Evolutionary conservation across 2,329 filamentous ascomycete species (phyloP).

Genomic region (Curvularia eragrostidis): DNA sequence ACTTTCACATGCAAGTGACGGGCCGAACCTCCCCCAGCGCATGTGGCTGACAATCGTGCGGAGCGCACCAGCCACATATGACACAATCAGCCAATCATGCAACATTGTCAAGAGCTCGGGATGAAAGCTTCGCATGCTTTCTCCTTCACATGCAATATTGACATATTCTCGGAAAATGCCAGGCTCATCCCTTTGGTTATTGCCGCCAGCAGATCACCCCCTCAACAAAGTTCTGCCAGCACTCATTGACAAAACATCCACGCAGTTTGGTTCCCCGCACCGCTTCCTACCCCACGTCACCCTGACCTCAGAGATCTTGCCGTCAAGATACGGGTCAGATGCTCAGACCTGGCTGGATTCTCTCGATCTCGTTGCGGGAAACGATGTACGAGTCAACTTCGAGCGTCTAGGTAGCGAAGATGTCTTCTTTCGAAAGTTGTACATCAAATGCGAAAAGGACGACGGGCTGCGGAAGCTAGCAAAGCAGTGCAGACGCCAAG

Average conservation of each 20-base stretch:
- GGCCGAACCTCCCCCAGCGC: slow-evolving; percentile 14
- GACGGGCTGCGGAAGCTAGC: slow-evolving; percentile 39
- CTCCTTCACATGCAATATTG: not conserved
- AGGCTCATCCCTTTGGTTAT: slow-evolving; percentile 54
- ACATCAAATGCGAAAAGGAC: slow-evolving; percentile 45
- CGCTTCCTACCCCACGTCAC: slow-evolving; percentile 54
- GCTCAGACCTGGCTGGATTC: slow-evolving; percentile 49
- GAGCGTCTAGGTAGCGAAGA: slow-evolving; percentile 43
- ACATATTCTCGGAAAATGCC: slow-evolving; percentile 37
- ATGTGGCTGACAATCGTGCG: slow-evolving; percentile 4
- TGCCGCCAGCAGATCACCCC: slow-evolving; percentile 47
- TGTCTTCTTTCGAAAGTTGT: slow-evolving; percentile 51
- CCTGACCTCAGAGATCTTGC: slow-evolving; percentile 48
- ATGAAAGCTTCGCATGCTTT: slow-evolving; percentile 8
- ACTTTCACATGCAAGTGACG: slow-evolving; percentile 30
- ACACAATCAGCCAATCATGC: slow-evolving; percentile 11
- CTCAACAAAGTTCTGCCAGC: slow-evolving; percentile 40
- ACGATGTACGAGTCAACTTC: slow-evolving; percentile 37
- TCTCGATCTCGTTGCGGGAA: slow-evolving; percentile 30
- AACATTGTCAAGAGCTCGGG: not conserved
- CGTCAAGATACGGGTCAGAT: slow-evolving; percentile 33
- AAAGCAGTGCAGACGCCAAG: slow-evolving; percentile 33
- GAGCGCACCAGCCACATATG: slow-evolving; percentile 18
- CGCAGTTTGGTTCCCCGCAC: slow-evolving; percentile 46
- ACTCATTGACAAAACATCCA: slow-evolving; percentile 46